These are phyloP conservation scores for Gaeumannomyces sp. DNA, from an alignment of 2,329 filamentous ascomycete genomes.

Conservation along the genomic window DNA sequence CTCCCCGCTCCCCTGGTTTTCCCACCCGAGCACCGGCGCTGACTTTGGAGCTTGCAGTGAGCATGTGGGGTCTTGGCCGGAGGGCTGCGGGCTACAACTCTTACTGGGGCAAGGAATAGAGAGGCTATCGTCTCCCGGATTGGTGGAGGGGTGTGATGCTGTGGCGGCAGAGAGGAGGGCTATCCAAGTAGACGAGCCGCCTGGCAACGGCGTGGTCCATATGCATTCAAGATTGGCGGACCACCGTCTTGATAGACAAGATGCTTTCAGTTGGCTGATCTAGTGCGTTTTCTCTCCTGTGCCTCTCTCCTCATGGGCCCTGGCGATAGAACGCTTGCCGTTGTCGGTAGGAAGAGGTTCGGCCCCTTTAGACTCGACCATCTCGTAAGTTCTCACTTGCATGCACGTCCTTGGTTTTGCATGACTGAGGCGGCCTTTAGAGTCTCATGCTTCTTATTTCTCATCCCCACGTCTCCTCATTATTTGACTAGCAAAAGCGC, in stretches of 20 bases:
- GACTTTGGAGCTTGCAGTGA: slow-evolving; percentile 29
- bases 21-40: not conserved
- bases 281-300: not conserved
- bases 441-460: not conserved
- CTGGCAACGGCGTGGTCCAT: not conserved
- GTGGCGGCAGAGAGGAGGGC: not conserved
- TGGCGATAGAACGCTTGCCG: no score
- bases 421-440: not conserved
- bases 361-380: not conserved
- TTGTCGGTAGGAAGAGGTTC: no score
- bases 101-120: slow-evolving; percentile 41
- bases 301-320: not conserved
- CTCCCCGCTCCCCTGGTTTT: not conserved
- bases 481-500: not conserved
- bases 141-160: not conserved
- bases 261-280: not conserved
- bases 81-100: slow-evolving; percentile 74
- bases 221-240: not conserved
- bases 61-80: slow-evolving; percentile 68
- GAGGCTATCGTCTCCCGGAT: not conserved
- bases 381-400: not conserved
- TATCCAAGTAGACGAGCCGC: not conserved
- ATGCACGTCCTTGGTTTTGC: not conserved
- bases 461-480: not conserved
- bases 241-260: slow-evolving; percentile 1